Base-by-base conservation (phyloP, 2,329 filamentous ascomycete species). In the Leptographium wingfieldii region DNA sequence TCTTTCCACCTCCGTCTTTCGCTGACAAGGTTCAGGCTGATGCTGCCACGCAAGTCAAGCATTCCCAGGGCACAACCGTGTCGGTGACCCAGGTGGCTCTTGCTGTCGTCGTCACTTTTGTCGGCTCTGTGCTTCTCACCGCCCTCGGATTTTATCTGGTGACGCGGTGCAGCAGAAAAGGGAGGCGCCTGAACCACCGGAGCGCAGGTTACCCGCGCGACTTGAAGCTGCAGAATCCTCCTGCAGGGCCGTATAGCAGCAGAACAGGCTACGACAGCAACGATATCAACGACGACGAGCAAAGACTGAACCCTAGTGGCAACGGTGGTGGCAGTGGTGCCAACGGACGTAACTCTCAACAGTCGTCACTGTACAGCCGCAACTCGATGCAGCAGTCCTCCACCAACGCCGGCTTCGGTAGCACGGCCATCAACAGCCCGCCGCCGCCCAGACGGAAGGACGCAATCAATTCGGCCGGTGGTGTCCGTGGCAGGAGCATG, bases 1-100 rank as follows among this genome's bases (percentile, higher is more conserved):
- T 29, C 25, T 14, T 31, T 31, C 31, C 31, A 31, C 31, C 38
- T 27, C 38, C n/a, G 29, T 14, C n/a, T 51, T 31, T 33, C 25
- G 31, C 25, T 59, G 31, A 25, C 59, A 29, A 11, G 52, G 12
- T n/a, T 27, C 16, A 70, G 67, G 64, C 66, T 49, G 67, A 72
- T n/a, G 71, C 71, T 6, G 66, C 65, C 35, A 59, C 59, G 3
- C 68, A 70, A 48, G 67, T 73, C 19, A 65, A 68, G 22, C 66
- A 69, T 19, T 70, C 73, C 0, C 73, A 74, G 57, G 71, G 68
- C 22, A 66, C 71, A 3, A 72, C 73, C 3, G 69, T 76, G 2
- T 74, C 73, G 3, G 72, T 72, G 19, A 75, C 73, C 0, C 73
- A 76, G 66, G 70, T 70, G 0, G 73, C 74, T 0, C 61, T 76